Evolutionary conservation across 352 stramenopile genomes (phyloP), one percentile per base, ranked within the genome.

Genomic region (Phytopythium delawarense): DNA sequence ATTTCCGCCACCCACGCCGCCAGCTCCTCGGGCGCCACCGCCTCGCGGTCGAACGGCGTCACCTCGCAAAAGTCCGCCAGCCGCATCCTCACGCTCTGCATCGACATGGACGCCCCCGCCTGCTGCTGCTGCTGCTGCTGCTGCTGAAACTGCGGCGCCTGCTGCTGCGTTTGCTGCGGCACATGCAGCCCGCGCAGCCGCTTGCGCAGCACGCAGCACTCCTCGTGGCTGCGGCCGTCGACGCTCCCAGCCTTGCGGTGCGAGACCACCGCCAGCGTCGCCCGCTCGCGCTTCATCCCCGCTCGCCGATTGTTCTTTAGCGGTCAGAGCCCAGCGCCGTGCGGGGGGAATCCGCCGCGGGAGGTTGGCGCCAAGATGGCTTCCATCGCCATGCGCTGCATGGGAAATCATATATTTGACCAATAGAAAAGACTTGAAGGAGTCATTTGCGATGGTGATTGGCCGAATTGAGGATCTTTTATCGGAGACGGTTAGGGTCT

Each of bases 1-100:
- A 88, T 88, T 50, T 88, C 78, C 13, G 79, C 72, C 2, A 74
- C 72, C 30, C 86, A 69, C 20, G 66, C 68, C 35, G 79, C 61
- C 5, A 72, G 75, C 54, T 89, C 80, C 7, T 71, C 62, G 9
- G 70, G 65, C 25, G 78, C 74, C n/a, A 84, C 73, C 16, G 52
- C 61, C 8, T 75, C 64, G 15, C 71, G 63, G 21, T 86, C 75
- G 25, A 88, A 76, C 46, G 68, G 45, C 23, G 70, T 69, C 40
- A 64, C 74, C 60, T 64, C 65, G 56, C 74, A 77, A 56, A 70
- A 74, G 23, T 77, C 69, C 6, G 51, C 70, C 16, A 75, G 70
- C 46, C 75, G 69, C 64, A 28, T 34, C 34, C 28, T 16, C 25
- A 61, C 39, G 34, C 32, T 28, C 51, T 57, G 32, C 1, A 20